Conservation (phyloP, 2,329 filamentous ascomycete genomes). For the Xylaria sp. region DNA sequence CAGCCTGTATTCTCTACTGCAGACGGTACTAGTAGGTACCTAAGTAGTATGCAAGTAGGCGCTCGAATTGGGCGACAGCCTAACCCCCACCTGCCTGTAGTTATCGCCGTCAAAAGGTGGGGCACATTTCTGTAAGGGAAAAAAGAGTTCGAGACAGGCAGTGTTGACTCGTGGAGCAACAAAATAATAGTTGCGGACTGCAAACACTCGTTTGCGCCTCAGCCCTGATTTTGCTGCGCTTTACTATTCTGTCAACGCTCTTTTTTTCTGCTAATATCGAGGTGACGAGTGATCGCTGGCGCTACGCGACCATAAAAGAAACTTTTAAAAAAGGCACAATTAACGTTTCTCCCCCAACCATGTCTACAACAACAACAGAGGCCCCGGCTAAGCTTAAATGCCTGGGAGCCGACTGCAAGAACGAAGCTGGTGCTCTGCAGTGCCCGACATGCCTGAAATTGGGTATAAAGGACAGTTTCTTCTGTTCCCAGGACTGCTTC, state of each 20-base stretch:
- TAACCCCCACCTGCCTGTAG: conserved; percentile 10
- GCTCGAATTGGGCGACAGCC: background rate
- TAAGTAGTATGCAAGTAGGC: background rate
- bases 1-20: background rate
- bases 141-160: conserved; percentile 4
- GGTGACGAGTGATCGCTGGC: background rate
- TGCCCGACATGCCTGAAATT: conserved; percentile 96
- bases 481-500: conserved; percentile 99
- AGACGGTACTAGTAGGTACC: background rate
- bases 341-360: conserved; percentile 34
- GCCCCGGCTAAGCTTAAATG: conserved; percentile 74
- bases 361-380: conserved; percentile 57
- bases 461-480: conserved; percentile 88
- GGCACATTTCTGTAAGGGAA: conserved; percentile 8
- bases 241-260: background rate
- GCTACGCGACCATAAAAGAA: conserved; percentile 6
- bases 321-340: background rate
- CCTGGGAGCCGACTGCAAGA: conserved; percentile 83
- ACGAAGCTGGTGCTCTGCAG: conserved; percentile 86
- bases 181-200: background rate
- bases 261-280: background rate
- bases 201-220: conserved; percentile 1
- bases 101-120: conserved; percentile 16
- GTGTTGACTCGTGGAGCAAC: background rate
- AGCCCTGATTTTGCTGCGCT: background rate